Base-by-base conservation (phyloP, 1,284 basidiomycete species). In the Tylopilus sp. region DNA sequence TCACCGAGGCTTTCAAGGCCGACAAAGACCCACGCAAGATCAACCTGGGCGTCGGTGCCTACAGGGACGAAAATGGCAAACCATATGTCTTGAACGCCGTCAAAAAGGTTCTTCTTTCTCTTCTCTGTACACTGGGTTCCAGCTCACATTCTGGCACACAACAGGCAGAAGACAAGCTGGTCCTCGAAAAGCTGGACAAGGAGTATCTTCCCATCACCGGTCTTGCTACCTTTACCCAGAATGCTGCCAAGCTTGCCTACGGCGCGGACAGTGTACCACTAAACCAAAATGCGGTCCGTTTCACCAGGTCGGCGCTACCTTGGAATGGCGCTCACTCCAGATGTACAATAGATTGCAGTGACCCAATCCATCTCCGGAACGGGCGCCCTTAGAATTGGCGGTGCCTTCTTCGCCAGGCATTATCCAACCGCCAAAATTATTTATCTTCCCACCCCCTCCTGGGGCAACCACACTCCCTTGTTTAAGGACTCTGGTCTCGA, bases 351-450 rank as follows among this genome's bases (percentile, higher is more conserved):
- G 92, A 77, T 97, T 61, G 86, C 97, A 36, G 82, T 92, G 56
- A 92, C 94, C 25, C 97, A 99, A 72, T 89, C 95, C 52, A 97
- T 99, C 70, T 98, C 96, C 25, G 97, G 97, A 30, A 99, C 97
- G 18, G 97, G 97, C 62, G 97, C 97, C 28, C 88, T 99, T 54
- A 84, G 97, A 57, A 94, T 99, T 71, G 96, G 92, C 51, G 95
- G 89, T 62, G 91, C 90, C 43, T 99, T 99, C 79, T 73, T 99
- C 48, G 85, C 84, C 18, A 84, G 89, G 43, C 91, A 92, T 74
- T 97, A 94, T 71, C 92, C 93, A 23, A 78, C 89, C 59, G 70
- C 85, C 49, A 97, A 96, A 75, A 74, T 79, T 45, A 92, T 99
- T 69, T 99, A 97, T 75, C 78, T 99, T 46, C 97, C 97, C 36